Percentiles rank a stretch among this genome's conserved stretches.
phyloP scores from a whole-genome alignment of 1,139 yeast species.

The Candida pseudocylindracea region DNA sequence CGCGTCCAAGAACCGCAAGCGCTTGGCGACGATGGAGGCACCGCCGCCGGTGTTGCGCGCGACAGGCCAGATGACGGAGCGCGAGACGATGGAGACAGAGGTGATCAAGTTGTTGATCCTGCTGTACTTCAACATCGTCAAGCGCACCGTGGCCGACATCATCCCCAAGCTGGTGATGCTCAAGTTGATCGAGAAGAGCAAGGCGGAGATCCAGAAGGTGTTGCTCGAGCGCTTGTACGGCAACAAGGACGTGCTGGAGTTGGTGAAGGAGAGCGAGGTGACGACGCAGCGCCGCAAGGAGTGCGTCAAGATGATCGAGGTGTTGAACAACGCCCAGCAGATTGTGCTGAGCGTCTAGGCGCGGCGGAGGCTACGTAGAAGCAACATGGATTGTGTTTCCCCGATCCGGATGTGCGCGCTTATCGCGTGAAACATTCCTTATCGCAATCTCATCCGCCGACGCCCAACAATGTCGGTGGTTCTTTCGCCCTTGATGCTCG shows the following conservation, averaged over 20 bases:
- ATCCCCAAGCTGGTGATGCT: conserved; percentile 92
- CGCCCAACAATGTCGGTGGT: too few relatives aligned
- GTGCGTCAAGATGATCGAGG: conserved; percentile 86
- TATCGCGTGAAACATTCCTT: too few relatives aligned
- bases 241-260: conserved; percentile 46
- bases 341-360: conserved; percentile 64
- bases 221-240: conserved; percentile 72
- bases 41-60: conserved; percentile 94
- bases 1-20: conserved; percentile 79
- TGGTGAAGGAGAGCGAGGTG: conserved; percentile 80
- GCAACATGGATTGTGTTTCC: too few relatives aligned
- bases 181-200: conserved; percentile 66
- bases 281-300: conserved; percentile 92
- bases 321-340: conserved; percentile 70
- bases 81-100: conserved; percentile 93
- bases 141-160: conserved; percentile 80
- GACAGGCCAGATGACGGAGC: conserved; percentile 82
- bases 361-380: neutral
- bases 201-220: conserved; percentile 77
- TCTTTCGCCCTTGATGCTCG: too few relatives aligned
- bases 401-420: too few relatives aligned
- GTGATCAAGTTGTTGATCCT: conserved; percentile 81
- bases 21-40: conserved; percentile 89
- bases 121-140: conserved; percentile 80
- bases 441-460: too few relatives aligned